Evolutionary conservation across 768 basidiomycete species (phyloP), one percentile per base, ranked within the genome.

Genomic region (Suillus decipiens): DNA sequence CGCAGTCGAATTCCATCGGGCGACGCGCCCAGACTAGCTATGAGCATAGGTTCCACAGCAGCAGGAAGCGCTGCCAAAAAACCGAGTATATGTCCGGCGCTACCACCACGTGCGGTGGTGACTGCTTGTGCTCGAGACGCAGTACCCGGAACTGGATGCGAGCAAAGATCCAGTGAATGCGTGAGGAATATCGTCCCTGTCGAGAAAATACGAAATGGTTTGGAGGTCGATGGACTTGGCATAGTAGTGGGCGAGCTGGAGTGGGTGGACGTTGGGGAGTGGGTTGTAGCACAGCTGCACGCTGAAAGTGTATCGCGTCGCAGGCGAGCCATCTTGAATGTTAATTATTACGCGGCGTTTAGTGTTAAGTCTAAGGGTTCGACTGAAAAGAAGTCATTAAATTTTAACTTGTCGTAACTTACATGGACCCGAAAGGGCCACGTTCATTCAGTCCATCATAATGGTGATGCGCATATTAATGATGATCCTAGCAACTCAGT

Each of bases 181-280:
- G 90, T 91, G 50, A 90, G 75, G 71, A 94, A 94, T 45, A 95
- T 82, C 11, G 92, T 90, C 15, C 92, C 92, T 14, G 88, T 87
- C 2, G 90, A 89, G 45, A 94, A 83, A 31, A 94, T 85, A 50
- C 91, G 88, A 19, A 92, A 79, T n/a, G 84, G 79, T 68, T 72
- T 78, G 56, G 73, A 19, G 14, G 37, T 3, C 6, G 37, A 11
- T 0, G 64, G 66, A 14, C 71, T 61, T 0, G 69, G 54, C 64
- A 70, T 47, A 68, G 28, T 28, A 3, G 28, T 28, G 3, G 66
- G 15, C 60, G 43, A 1, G 65, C 34, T 59, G 28, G 61, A 51
- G 41, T 61, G 63, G 31, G 59, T 53, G 0, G 72, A 57, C 3
- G 56, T 41, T 12, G 56, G 56, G 2, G 56, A 57, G 28, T 41